A percentile compares a stretch with the other conserved stretches of the same genome.
These are phyloP conservation scores for Penicillium steckii DNA, from an alignment of 495 filamentous ascomycete genomes.

Conservation along the genomic window DNA sequence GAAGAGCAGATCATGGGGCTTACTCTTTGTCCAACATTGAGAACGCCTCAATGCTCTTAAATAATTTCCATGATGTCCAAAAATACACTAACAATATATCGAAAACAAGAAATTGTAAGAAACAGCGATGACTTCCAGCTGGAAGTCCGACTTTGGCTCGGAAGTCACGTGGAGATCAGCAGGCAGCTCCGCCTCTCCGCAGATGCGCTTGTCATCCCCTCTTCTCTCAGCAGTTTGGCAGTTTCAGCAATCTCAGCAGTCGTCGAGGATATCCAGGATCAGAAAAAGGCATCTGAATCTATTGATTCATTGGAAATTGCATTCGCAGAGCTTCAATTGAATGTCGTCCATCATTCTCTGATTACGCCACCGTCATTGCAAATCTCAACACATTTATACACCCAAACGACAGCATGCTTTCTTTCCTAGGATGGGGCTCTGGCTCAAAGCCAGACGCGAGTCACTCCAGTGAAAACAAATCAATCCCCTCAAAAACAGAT, in stretches of 20 bases:
- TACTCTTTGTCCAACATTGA: background rate
- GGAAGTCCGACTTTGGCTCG: too few relatives aligned
- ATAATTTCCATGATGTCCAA: background rate
- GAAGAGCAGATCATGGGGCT: background rate
- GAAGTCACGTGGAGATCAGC: constrained; percentile 7
- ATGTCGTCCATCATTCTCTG: background rate
- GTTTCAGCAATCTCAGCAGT: background rate
- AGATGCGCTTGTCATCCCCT: constrained; percentile 5
- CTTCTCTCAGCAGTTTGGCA: background rate
- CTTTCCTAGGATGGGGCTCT: constrained; percentile 32
- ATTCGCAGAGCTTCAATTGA: background rate
- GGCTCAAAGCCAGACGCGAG: constrained; percentile 20
- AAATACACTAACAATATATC: background rate
- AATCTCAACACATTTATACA: constrained; percentile 4
- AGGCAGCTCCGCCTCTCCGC: constrained; percentile 6
- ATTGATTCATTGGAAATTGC: too few relatives aligned
- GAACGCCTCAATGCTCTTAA: background rate
- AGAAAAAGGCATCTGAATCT: too few relatives aligned
- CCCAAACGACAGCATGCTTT: constrained; percentile 20
- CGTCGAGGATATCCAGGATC: too few relatives aligned
- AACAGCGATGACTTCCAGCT: background rate
- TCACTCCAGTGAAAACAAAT: constrained; percentile 5
- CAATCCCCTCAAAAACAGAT: background rate
- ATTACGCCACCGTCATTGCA: constrained; percentile 1
- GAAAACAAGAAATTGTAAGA: background rate